Base-by-base conservation (phyloP, 305 asterid species). In the Solanum aculeatissimum region DNA sequence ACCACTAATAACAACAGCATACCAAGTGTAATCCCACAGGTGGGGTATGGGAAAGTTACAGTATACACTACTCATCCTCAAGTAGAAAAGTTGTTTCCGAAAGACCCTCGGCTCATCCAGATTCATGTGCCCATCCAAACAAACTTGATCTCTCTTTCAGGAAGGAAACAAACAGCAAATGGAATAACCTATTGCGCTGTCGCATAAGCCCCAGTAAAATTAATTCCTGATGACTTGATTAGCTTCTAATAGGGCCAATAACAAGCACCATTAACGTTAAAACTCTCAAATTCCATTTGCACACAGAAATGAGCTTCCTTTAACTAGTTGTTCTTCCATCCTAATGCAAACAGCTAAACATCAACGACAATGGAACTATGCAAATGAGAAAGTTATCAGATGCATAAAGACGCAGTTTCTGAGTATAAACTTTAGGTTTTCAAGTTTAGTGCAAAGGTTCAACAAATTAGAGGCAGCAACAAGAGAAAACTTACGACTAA, bases 321-420 rank as follows among this genome's bases (percentile, higher is more conserved):
- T 18, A 16, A 29, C 19, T 18, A 10, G 2, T 16, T 77, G 12
- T n/a, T 71, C 55, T 25, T 71, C 68, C 68, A 10, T 42, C 80
- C 7, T 38, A 71, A 71, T 1, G 7, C 23, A 45, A 43, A 72
- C 1, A 72, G 80, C 57, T 72, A 70, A 70, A 70, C 53, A 38
- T 69, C 13, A 42, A 71, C 42, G 79, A n/a, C 49, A 70, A 70
- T 70, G 79, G 92, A 80, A 47, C 89, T 21, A 93, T 75, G 23
- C 93, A 88, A 89, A 93, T 81, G 78, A 91, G 91, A 68, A 88
- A 47, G 53, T 86, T 84, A 72, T 88, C 94, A 32, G 93, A 91
- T 23, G 93, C 90, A 88, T 95, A 93, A 40, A 84, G 23, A 25
- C 92, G 85, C 55, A 90, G 85, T 90, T 91, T 93, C 49, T 51